Evolutionary conservation across 1,139 yeast species (phyloP).

Genomic region (Blastobotrys buckinghamii): DNA sequence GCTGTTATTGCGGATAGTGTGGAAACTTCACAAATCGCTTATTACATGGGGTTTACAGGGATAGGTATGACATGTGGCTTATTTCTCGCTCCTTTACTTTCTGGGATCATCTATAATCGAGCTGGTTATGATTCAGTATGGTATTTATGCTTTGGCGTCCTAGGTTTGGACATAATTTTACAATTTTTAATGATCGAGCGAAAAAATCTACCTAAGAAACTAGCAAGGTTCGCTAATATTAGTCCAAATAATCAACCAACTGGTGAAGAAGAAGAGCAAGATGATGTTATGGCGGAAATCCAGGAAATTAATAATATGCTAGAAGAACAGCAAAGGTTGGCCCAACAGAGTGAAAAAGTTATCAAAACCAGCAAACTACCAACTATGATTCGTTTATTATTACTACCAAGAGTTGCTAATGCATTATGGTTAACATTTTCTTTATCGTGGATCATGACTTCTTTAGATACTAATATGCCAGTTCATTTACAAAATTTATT

Average conservation of each 20-base stretch:
- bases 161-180: constrained; percentile 29
- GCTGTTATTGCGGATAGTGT: constrained; percentile 33
- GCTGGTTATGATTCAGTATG: constrained; percentile 35
- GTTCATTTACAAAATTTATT: constrained; percentile 30
- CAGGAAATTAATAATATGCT: background rate
- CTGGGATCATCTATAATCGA: constrained; percentile 33
- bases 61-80: constrained; percentile 31
- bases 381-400: background rate
- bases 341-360: background rate
- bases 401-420: constrained; percentile 23
- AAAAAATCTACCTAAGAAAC: constrained; percentile 7
- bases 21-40: constrained; percentile 24
- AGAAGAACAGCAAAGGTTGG: background rate
- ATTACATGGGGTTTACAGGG: constrained; percentile 31
- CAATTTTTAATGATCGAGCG: constrained; percentile 32
- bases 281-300: background rate
- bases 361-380: background rate
- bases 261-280: background rate
- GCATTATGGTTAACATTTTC: constrained; percentile 26
- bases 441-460: constrained; percentile 30
- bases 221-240: constrained; percentile 9
- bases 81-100: constrained; percentile 34
- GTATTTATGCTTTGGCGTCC: constrained; percentile 30
- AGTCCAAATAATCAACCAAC: background rate
- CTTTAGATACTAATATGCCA: constrained; percentile 34